These are phyloP conservation scores for Tuber microsphaerosporum DNA, from an alignment of 495 filamentous ascomycete species.

Conservation along the genomic window DNA sequence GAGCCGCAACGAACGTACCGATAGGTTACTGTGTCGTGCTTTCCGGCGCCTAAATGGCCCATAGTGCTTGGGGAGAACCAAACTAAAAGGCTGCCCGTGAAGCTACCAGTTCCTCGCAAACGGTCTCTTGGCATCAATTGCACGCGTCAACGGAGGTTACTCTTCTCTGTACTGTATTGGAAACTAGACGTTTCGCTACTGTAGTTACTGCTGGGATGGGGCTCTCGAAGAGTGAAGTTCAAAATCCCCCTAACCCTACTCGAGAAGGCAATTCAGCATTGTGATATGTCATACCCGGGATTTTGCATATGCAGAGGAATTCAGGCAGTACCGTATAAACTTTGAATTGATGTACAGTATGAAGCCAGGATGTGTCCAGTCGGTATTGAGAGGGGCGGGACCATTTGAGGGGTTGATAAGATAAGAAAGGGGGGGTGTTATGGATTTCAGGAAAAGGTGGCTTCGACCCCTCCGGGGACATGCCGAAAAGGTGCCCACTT, in stretches of 20 bases:
- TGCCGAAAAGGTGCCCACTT: background rate
- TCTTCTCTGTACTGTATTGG: background rate
- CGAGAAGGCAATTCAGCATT: background rate
- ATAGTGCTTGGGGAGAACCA: background rate
- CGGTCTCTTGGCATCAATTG: background rate
- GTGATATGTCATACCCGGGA: conserved; percentile 5
- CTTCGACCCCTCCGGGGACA: background rate
- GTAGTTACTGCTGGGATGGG: background rate
- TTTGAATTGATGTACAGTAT: conserved; percentile 3
- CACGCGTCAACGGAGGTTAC: background rate
- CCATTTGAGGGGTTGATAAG: background rate
- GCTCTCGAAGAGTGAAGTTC: background rate
- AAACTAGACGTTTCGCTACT: background rate
- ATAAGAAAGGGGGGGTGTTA: background rate
- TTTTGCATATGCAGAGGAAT: background rate
- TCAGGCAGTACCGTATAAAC: conserved; percentile 6
- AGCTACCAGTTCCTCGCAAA: background rate
- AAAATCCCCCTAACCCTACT: background rate
- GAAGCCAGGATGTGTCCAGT: background rate
- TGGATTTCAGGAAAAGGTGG: background rate
- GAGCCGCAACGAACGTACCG: conserved; percentile 5
- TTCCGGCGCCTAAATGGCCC: background rate
- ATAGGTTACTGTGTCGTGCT: background rate
- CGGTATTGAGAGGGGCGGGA: background rate
- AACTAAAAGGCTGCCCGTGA: background rate